Conservation (phyloP, 345 rosid genomes). For the Eucalyptus regnans region DNA sequence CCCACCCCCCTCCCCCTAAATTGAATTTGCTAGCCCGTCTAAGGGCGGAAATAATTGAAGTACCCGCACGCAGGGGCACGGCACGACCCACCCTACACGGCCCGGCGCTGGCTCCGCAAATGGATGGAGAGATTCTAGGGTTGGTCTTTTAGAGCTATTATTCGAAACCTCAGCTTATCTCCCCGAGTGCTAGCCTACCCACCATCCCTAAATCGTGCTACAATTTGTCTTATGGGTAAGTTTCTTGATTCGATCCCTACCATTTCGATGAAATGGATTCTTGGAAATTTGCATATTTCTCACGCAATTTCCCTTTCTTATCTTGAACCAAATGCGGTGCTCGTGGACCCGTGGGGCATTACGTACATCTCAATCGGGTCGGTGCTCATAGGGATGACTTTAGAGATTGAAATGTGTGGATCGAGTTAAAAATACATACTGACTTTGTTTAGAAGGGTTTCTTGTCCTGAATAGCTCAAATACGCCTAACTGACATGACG, state of each 20-base stretch:
- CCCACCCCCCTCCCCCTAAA: background rate
- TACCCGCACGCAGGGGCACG: background rate
- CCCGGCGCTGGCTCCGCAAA: background rate
- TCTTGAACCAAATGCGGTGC: background rate
- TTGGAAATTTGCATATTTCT: no score
- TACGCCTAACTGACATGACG: background rate
- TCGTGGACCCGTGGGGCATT: background rate
- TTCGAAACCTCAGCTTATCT: background rate
- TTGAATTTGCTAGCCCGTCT: background rate
- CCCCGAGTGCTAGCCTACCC: background rate
- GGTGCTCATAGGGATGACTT: background rate
- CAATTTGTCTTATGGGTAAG: background rate
- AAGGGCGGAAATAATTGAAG: background rate
- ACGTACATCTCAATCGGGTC: background rate
- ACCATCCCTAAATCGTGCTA: background rate
- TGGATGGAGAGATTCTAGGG: background rate
- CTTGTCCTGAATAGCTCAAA: background rate
- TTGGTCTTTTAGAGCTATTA: background rate
- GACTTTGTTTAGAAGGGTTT: background rate
- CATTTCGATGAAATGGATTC: background rate
- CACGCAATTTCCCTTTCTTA: background rate
- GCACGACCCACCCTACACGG: background rate
- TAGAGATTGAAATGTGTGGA: background rate
- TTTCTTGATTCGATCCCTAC: background rate
- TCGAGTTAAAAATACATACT: background rate